Evolutionary conservation across 2,329 filamentous ascomycete genomes (phyloP).

Genomic region (Alternaria sp.): DNA sequence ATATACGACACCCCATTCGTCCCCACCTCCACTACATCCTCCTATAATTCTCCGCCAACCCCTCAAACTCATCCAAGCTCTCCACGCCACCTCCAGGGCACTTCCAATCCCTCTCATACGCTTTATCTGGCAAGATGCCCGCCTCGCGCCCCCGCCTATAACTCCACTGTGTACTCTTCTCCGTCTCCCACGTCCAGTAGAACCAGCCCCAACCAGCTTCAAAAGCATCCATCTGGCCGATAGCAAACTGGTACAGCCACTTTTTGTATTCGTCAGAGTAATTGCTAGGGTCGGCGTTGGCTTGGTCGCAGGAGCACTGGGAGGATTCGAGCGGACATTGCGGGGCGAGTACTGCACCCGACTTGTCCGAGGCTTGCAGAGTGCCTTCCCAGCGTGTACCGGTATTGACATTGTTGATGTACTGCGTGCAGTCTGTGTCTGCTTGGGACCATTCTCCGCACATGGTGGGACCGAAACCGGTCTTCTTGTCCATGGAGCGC

Average conservation of each 20-base stretch:
- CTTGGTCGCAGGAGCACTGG: slow-evolving; percentile 75
- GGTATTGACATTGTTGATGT: slow-evolving; percentile 88
- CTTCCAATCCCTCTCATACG: slow-evolving; percentile 54
- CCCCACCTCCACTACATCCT: background rate
- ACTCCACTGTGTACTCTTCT: slow-evolving; percentile 87
- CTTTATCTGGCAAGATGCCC: slow-evolving; percentile 74
- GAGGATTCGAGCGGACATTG: slow-evolving; percentile 72
- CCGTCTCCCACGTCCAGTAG: slow-evolving; percentile 98
- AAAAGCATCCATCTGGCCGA: slow-evolving; percentile 95
- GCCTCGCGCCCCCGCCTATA: slow-evolving; percentile 81
- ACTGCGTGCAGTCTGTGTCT: slow-evolving; percentile 89
- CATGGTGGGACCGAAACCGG: slow-evolving; percentile 90
- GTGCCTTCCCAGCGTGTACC: slow-evolving; percentile 95
- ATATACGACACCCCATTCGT: background rate
- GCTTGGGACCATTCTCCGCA: slow-evolving; percentile 98
- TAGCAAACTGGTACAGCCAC: slow-evolving; percentile 88
- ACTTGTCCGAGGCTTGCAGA: slow-evolving; percentile 71
- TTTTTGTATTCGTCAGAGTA: slow-evolving; percentile 81
- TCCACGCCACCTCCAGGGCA: slow-evolving; percentile 45
- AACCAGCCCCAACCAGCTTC: slow-evolving; percentile 97
- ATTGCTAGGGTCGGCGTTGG: slow-evolving; percentile 74
- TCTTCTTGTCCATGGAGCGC: slow-evolving; percentile 73
- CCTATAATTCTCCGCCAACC: slow-evolving; percentile 56
- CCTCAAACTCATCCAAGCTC: slow-evolving; percentile 53
- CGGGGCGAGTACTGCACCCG: slow-evolving; percentile 70